phyloP scores from a whole-genome alignment of 345 rosid species.

The Bretschneidera sinensis region DNA sequence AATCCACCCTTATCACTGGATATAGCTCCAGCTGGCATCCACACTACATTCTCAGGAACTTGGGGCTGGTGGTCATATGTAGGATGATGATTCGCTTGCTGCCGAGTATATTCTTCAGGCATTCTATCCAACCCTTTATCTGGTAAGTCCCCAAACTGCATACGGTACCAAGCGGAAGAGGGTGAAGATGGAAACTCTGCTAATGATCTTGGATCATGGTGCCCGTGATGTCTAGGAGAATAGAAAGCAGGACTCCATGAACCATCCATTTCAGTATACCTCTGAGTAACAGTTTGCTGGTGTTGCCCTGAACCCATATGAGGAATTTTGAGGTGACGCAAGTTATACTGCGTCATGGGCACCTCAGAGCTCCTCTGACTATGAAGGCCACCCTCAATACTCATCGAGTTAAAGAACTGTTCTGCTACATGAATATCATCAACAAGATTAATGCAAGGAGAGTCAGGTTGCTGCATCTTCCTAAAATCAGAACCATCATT shows the following conservation, averaged over 20 bases:
- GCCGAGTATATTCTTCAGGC: slow-evolving; percentile 67
- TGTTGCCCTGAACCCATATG: slow-evolving; percentile 33
- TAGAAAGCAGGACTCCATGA: slow-evolving; percentile 69
- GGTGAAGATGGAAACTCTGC: slow-evolving; percentile 76
- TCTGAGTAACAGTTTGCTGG: slow-evolving; percentile 45
- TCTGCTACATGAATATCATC: slow-evolving; percentile 40
- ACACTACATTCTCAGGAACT: slow-evolving; percentile 54
- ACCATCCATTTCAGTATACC: slow-evolving; percentile 73
- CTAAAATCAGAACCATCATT: slow-evolving; percentile 62
- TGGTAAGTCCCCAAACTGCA: slow-evolving; percentile 61
- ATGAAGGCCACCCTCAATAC: slow-evolving; percentile 51
- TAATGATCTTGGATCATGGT: slow-evolving; percentile 59
- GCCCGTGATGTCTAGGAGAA: slow-evolving; percentile 86
- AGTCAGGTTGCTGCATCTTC: slow-evolving; percentile 55
- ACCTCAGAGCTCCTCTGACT: slow-evolving; percentile 56
- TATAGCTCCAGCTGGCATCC: slow-evolving; percentile 68
- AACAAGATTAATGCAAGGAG: slow-evolving; percentile 26
- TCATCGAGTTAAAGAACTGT: slow-evolving; percentile 41
- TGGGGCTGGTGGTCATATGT: slow-evolving; percentile 52
- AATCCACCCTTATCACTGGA: slow-evolving; percentile 65
- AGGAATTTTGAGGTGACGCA: slow-evolving; percentile 50
- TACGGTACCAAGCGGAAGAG: slow-evolving; percentile 45
- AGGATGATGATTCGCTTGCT: slow-evolving; percentile 51
- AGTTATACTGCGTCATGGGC: slow-evolving; percentile 46
- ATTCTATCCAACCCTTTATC: slow-evolving; percentile 59